Evolutionary conservation across 192 early-diverging fungal genomes (phyloP).

Genomic region (Paraglomus occultum): DNA sequence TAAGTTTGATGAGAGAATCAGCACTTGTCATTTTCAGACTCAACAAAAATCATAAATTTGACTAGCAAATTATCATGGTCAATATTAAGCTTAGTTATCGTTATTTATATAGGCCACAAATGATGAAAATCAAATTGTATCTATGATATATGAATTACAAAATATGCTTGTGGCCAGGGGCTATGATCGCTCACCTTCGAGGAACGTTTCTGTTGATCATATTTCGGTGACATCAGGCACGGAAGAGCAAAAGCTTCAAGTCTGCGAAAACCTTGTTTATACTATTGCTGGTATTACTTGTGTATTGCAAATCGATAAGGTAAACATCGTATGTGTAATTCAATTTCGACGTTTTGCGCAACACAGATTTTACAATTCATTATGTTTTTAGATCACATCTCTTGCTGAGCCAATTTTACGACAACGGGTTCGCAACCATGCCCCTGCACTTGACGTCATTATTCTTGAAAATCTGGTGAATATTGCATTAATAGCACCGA

Average conservation of each 20-base stretch:
- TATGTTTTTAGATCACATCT: constrained; percentile 49
- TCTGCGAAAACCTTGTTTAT: constrained; percentile 51
- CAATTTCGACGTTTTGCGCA: not conserved
- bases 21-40: constrained; percentile 36
- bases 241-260: constrained; percentile 44
- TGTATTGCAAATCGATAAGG: constrained; percentile 53
- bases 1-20: constrained; percentile 35
- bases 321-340: constrained; percentile 24
- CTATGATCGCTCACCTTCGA: constrained; percentile 4
- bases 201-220: constrained; percentile 22
- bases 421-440: constrained; percentile 56
- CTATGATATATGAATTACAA: constrained; percentile 20
- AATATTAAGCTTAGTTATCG: constrained; percentile 14
- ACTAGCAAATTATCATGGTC: constrained; percentile 27
- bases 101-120: constrained; percentile 22
- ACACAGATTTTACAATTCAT: not conserved
- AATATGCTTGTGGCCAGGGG: not conserved
- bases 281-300: constrained; percentile 55
- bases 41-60: constrained; percentile 31
- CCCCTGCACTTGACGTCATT: constrained; percentile 46
- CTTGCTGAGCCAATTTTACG: constrained; percentile 63
- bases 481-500: constrained; percentile 58
- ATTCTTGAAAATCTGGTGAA: constrained; percentile 58
- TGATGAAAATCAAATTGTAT: not conserved
- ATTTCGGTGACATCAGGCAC: constrained; percentile 22